These are phyloP conservation scores for Fusarium redolens DNA, from an alignment of 2,329 filamentous ascomycete species.

Conservation along the genomic window DNA sequence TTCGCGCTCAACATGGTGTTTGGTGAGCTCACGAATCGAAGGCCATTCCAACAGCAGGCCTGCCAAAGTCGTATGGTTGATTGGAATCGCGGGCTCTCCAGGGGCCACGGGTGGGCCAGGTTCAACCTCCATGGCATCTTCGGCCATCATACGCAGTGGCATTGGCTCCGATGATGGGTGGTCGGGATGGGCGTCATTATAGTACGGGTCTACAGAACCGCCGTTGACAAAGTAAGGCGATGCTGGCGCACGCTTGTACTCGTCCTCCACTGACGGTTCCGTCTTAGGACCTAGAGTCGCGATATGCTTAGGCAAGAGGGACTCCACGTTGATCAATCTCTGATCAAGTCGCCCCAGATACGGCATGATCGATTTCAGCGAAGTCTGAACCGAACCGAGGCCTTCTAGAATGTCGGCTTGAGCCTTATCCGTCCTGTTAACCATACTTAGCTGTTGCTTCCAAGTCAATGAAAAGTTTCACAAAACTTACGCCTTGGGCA, in stretches of 20 bases:
- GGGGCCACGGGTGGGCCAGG: conserved; percentile 65
- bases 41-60: conserved; percentile 82
- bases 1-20: conserved; percentile 57
- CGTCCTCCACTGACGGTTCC: conserved; percentile 48
- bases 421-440: conserved; percentile 67
- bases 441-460: conserved; percentile 16
- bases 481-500: conserved; percentile 82
- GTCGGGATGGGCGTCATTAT: conserved; percentile 41
- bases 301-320: conserved; percentile 39
- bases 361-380: conserved; percentile 50
- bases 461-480: background rate
- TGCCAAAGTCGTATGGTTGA: conserved; percentile 90
- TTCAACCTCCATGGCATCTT: conserved; percentile 63
- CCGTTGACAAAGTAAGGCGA: conserved; percentile 39
- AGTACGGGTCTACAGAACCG: conserved; percentile 32
- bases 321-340: conserved; percentile 51
- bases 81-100: conserved; percentile 77
- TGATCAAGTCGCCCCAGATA: conserved; percentile 54
- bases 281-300: too few relatives aligned
- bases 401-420: conserved; percentile 69
- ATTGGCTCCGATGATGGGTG: conserved; percentile 41
- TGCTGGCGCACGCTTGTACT: conserved; percentile 38
- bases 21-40: conserved; percentile 73
- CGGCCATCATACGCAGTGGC: conserved; percentile 48
- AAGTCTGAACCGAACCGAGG: conserved; percentile 55